phyloP scores from a whole-genome alignment of 2,329 filamentous ascomycete species.

The Tolypocladium endophyticum region DNA sequence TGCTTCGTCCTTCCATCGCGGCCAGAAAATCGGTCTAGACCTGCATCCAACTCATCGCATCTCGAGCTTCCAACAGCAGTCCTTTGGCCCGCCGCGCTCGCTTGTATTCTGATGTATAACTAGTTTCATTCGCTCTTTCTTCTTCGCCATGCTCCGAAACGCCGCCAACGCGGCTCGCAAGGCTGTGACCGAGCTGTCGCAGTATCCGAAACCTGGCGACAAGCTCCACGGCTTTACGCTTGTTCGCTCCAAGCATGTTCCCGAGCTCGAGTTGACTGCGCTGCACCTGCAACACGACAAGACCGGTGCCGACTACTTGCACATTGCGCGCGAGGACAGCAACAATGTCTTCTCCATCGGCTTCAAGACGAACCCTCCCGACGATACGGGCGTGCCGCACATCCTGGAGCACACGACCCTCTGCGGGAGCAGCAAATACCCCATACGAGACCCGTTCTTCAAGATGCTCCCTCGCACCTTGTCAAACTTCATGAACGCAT shows the following conservation, averaged over 20 bases:
- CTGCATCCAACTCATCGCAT: not conserved
- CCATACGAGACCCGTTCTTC: slow-evolving; percentile 98
- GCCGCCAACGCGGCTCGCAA: slow-evolving; percentile 40
- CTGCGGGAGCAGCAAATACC: slow-evolving; percentile 89
- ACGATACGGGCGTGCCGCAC: slow-evolving; percentile 92
- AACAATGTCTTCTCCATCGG: slow-evolving; percentile 99
- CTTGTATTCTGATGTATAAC: not conserved
- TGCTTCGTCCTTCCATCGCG: not conserved
- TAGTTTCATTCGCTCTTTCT: not conserved
- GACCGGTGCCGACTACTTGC: slow-evolving; percentile 90
- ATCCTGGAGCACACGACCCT: slow-evolving; percentile 96
- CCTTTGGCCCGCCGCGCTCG: not conserved
- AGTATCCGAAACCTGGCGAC: slow-evolving; percentile 69
- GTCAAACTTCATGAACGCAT: slow-evolving; percentile 99
- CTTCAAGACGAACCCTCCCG: slow-evolving; percentile 97
- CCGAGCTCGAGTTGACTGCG: slow-evolving; percentile 86
- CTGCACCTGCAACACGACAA: slow-evolving; percentile 86
- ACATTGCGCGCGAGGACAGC: slow-evolving; percentile 87
- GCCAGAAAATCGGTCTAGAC: not conserved
- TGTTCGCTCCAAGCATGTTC: slow-evolving; percentile 79
- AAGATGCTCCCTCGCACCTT: slow-evolving; percentile 97
- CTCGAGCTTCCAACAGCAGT: not conserved
- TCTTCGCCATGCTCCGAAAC: slow-evolving; percentile 38
- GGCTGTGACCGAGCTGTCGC: slow-evolving; percentile 65
- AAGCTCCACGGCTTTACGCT: slow-evolving; percentile 91